A percentile compares a stretch with the other conserved stretches of the same genome.
These are phyloP conservation scores for Meredithiella fracta DNA, from an alignment of 2,329 filamentous ascomycete genomes.

Conservation along the genomic window DNA sequence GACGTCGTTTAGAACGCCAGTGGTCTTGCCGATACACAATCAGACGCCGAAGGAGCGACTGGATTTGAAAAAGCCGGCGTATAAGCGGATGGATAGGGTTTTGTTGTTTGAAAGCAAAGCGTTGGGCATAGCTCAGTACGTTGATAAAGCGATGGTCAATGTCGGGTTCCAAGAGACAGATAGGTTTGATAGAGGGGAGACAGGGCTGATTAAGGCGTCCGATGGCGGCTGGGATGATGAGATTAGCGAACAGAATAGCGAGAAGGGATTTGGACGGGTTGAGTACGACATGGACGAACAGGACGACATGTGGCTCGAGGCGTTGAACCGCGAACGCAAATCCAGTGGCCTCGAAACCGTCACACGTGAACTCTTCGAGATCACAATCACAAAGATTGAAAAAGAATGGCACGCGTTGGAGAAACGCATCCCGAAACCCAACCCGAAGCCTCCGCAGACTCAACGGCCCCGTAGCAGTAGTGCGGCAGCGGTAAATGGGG, in stretches of 20 bases:
- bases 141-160: conserved; percentile 90
- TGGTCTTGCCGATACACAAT: conserved; percentile 59
- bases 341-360: conserved; percentile 62
- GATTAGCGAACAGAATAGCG: conserved; percentile 15
- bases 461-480: conserved; percentile 86
- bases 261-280: conserved; percentile 52
- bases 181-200: conserved; percentile 63
- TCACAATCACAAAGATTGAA: conserved; percentile 96
- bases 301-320: conserved; percentile 87
- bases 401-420: conserved; percentile 96
- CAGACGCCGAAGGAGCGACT: conserved; percentile 67
- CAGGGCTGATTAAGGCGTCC: conserved; percentile 48
- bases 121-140: conserved; percentile 73
- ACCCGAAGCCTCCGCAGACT: conserved; percentile 88
- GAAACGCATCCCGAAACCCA: conserved; percentile 91
- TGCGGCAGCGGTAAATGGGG: conserved; percentile 87
- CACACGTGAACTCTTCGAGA: conserved; percentile 87
- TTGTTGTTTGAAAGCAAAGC: conserved; percentile 69
- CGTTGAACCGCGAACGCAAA: conserved; percentile 62
- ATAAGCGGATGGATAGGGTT: conserved; percentile 64
- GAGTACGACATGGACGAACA: conserved; percentile 99
- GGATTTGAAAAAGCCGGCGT: conserved; percentile 60
- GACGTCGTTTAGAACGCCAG: conserved; percentile 37
- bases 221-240: conserved; percentile 46
- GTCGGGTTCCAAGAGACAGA: conserved; percentile 94